A percentile compares a stretch with the other conserved stretches of the same genome.
These are phyloP conservation scores for Solanum peruvianum DNA, from an alignment of 257 asterid genomes.

Conservation along the genomic window DNA sequence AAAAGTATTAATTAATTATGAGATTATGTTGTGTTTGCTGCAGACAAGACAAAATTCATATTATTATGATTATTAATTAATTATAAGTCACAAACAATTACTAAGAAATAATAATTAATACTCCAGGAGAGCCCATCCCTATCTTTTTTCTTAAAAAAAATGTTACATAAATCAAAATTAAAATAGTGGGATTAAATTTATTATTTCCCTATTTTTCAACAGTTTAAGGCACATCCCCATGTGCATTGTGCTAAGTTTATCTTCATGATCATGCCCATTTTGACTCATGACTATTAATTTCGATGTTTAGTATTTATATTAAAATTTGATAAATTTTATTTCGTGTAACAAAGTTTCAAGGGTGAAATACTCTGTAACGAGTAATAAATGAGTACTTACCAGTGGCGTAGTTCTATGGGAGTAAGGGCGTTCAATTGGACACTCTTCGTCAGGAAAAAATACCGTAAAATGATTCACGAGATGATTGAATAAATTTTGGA, in stretches of 20 bases:
- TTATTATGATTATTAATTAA: background rate
- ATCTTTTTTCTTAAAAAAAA: no score
- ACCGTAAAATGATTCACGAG: no score
- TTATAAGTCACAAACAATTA: background rate
- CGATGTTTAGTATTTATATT: accelerated
- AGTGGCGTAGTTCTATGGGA: no score
- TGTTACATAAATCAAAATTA: background rate
- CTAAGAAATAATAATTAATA: background rate
- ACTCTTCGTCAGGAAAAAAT: no score
- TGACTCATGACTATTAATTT: background rate
- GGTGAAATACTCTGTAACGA: no score
- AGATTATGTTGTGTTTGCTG: slow-evolving; percentile 30
- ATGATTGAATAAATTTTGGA: no score
- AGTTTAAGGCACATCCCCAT: slow-evolving; percentile 4
- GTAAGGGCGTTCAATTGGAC: accelerated
- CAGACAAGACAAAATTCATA: background rate
- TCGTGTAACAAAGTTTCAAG: no score
- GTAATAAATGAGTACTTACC: no score
- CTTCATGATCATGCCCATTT: background rate
- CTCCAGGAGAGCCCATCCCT: background rate
- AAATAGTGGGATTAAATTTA: background rate
- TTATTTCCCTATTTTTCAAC: background rate
- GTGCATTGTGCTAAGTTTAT: slow-evolving; percentile 4
- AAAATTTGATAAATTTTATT: no score
- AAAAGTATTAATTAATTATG: background rate